Conservation (phyloP, 176 grass and related monocot genomes). For the Avena insularis region DNA sequence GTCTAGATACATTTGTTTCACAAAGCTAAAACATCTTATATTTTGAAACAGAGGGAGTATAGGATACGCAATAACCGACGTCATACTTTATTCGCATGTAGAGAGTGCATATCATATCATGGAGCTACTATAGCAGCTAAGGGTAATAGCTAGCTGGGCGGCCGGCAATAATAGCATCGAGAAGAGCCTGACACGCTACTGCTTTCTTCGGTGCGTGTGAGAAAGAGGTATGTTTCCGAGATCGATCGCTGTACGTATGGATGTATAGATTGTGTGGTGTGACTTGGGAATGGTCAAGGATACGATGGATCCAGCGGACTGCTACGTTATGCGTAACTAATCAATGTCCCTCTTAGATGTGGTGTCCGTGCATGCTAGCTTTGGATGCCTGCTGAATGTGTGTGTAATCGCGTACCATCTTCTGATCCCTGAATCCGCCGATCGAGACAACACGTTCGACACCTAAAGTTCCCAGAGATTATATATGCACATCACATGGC, state of each 20-base stretch:
- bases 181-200: slow-evolving; percentile 47
- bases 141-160: background rate
- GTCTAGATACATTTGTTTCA: too few relatives aligned
- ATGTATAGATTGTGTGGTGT: slow-evolving; percentile 17
- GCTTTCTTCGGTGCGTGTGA: slow-evolving; percentile 35
- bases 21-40: too few relatives aligned
- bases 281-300: slow-evolving; percentile 21
- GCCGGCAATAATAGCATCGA: background rate
- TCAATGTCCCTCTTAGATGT: slow-evolving; percentile 9
- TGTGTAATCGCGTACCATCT: background rate
- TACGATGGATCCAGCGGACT: background rate
- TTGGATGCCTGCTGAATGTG: background rate
- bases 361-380: background rate
- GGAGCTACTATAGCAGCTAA: slow-evolving; percentile 7
- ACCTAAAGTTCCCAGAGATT: background rate
- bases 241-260: slow-evolving; percentile 2
- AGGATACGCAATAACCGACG: too few relatives aligned
- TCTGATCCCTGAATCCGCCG: slow-evolving; percentile 17
- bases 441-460: background rate
- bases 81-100: background rate
- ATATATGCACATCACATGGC: slow-evolving; percentile 2
- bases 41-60: too few relatives aligned
- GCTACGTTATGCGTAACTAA: slow-evolving; percentile 6
- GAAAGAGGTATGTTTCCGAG: slow-evolving; percentile 34
- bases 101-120: background rate